These are phyloP conservation scores for Piloderma croceum DNA, from an alignment of 768 basidiomycete genomes.

Conservation along the genomic window DNA sequence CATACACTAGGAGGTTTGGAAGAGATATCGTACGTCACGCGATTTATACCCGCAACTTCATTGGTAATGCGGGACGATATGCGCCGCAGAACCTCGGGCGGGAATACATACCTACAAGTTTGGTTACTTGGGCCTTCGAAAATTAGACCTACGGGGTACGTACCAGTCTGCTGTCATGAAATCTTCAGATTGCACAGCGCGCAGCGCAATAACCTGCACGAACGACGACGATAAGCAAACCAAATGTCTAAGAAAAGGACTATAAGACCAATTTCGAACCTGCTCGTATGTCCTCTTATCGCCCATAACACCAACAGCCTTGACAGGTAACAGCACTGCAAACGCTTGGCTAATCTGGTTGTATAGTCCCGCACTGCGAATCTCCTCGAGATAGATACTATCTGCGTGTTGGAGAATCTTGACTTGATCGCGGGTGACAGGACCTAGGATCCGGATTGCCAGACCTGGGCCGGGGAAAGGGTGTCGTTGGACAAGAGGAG, in stretches of 20 bases:
- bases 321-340: constrained; percentile 83
- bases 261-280: constrained; percentile 30
- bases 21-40: constrained; percentile 93
- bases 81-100: constrained; percentile 77
- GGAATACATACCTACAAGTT: constrained; percentile 96
- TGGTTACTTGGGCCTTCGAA: too few species aligned
- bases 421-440: constrained; percentile 91
- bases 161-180: constrained; percentile 99
- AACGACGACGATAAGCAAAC: constrained; percentile 8
- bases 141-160: constrained; percentile 13
- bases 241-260: background rate
- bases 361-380: constrained; percentile 87
- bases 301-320: constrained; percentile 97
- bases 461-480: constrained; percentile 99
- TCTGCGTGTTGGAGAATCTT: constrained; percentile 88
- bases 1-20: constrained; percentile 92
- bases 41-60: constrained; percentile 94
- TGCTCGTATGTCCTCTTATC: constrained; percentile 96
- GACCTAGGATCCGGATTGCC: constrained; percentile 95
- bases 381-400: constrained; percentile 96
- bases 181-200: constrained; percentile 96
- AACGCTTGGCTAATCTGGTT: constrained; percentile 95
- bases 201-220: constrained; percentile 83
- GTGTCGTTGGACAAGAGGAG: constrained; percentile 90
- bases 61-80: constrained; percentile 98